phyloP scores from a whole-genome alignment of 2,329 filamentous ascomycete genomes.

The Aspergillus aculeatus region DNA sequence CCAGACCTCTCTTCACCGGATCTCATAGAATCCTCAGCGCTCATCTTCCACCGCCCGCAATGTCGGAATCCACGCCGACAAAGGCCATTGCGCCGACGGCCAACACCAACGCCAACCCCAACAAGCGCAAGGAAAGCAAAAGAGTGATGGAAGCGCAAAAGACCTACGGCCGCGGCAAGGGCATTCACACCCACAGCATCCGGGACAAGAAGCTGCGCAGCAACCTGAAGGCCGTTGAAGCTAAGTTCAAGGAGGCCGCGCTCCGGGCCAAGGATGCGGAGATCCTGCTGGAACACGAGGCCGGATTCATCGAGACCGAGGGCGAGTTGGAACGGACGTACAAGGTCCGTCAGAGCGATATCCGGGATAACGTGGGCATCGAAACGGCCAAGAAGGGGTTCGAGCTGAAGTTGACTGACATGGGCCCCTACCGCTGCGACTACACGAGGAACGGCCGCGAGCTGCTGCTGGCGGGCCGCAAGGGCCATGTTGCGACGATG shows the following conservation, averaged over 20 bases:
- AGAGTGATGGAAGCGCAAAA: slow-evolving; percentile 58
- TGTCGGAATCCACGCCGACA: slow-evolving; percentile 30
- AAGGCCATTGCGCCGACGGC: slow-evolving; percentile 32
- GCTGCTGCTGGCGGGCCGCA: slow-evolving; percentile 79
- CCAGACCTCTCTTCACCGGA: too few relatives aligned
- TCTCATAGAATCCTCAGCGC: not conserved
- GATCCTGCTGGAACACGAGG: slow-evolving; percentile 82
- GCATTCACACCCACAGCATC: slow-evolving; percentile 69
- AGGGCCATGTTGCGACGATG: slow-evolving; percentile 94
- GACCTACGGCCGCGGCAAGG: slow-evolving; percentile 79
- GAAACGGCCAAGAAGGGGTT: slow-evolving; percentile 92
- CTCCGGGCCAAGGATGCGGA: slow-evolving; percentile 87
- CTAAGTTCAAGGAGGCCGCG: slow-evolving; percentile 76
- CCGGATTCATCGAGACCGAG: slow-evolving; percentile 85
- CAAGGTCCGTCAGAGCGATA: slow-evolving; percentile 86
- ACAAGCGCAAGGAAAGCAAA: slow-evolving; percentile 40
- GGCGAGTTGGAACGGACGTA: slow-evolving; percentile 87
- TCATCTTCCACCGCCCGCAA: slow-evolving; percentile 15
- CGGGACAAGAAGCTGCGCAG: slow-evolving; percentile 87
- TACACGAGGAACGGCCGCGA: slow-evolving; percentile 88
- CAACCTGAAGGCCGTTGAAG: slow-evolving; percentile 75
- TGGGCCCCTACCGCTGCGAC: slow-evolving; percentile 85
- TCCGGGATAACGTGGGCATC: slow-evolving; percentile 69
- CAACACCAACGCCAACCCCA: slow-evolving; percentile 7
- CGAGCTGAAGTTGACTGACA: slow-evolving; percentile 75